These are phyloP conservation scores for Salisapilia sapeloensis DNA, from an alignment of 352 stramenopile species.

Conservation along the genomic window DNA sequence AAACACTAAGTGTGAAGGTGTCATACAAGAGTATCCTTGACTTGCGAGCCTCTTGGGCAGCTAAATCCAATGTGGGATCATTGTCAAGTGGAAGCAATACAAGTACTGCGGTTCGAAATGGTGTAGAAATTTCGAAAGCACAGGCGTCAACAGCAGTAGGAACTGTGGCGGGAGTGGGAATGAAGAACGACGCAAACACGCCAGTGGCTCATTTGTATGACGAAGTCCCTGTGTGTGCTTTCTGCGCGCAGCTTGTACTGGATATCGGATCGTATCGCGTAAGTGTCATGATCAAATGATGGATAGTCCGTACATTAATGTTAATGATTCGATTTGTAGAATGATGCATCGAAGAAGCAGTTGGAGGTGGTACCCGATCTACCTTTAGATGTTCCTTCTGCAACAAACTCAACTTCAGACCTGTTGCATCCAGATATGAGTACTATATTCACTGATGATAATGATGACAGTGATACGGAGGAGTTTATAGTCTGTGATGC, in stretches of 20 bases:
- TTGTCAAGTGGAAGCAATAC: constrained; percentile 1
- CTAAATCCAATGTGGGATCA: too few species aligned
- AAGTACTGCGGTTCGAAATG: not conserved
- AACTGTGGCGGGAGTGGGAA: not conserved
- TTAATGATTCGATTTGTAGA: too few species aligned
- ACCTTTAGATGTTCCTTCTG: not conserved
- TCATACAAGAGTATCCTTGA: constrained; percentile 49
- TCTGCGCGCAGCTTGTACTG: constrained; percentile 38
- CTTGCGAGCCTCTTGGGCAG: constrained; percentile 19
- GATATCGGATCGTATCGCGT: constrained; percentile 24
- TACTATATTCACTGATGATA: too few species aligned
- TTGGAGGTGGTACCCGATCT: too few species aligned
- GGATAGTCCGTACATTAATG: too few species aligned
- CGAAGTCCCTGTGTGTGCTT: constrained; percentile 30
- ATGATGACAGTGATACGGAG: too few species aligned
- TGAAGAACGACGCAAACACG: not conserved
- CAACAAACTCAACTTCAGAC: too few species aligned
- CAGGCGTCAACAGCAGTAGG: not conserved
- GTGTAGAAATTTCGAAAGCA: not conserved
- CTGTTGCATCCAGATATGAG: too few species aligned
- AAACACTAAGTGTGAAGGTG: constrained; percentile 30
- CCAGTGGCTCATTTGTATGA: constrained; percentile 37
- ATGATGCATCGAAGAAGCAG: too few species aligned
- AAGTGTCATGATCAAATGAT: too few species aligned
- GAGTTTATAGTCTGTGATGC: too few species aligned